phyloP scores from a whole-genome alignment of 305 asterid genomes.

The Petunia hybrid region DNA sequence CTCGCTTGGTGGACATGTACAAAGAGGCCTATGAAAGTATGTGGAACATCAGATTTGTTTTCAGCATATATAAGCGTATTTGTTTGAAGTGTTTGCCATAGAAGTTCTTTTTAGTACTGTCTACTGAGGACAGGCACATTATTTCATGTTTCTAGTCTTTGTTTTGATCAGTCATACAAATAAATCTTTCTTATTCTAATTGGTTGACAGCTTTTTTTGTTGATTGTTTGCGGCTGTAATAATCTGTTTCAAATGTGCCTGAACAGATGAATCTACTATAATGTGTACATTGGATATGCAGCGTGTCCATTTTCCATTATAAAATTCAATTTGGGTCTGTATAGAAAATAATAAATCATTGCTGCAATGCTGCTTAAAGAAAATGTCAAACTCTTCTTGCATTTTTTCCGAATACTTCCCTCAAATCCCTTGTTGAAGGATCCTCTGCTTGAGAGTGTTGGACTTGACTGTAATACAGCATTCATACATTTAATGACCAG shows the following conservation, averaged over 20 bases:
- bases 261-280: background rate
- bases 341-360: background rate
- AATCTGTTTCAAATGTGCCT: background rate
- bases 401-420: background rate
- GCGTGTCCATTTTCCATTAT: background rate
- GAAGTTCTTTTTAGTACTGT: background rate
- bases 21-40: conserved; percentile 90
- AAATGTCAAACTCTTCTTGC: background rate
- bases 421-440: background rate
- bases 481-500: too few relatives aligned
- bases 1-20: conserved; percentile 92
- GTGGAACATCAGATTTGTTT: background rate
- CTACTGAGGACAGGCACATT: background rate
- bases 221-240: background rate
- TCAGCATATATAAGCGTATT: background rate
- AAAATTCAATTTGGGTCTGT: background rate
- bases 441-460: background rate
- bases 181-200: background rate
- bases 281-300: background rate
- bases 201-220: background rate
- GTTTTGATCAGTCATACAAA: background rate
- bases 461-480: background rate
- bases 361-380: background rate
- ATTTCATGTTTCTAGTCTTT: background rate
- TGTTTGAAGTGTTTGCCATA: background rate